These are phyloP conservation scores for Quercus variabilis DNA, from an alignment of 306 rosid genomes.

Conservation along the genomic window DNA sequence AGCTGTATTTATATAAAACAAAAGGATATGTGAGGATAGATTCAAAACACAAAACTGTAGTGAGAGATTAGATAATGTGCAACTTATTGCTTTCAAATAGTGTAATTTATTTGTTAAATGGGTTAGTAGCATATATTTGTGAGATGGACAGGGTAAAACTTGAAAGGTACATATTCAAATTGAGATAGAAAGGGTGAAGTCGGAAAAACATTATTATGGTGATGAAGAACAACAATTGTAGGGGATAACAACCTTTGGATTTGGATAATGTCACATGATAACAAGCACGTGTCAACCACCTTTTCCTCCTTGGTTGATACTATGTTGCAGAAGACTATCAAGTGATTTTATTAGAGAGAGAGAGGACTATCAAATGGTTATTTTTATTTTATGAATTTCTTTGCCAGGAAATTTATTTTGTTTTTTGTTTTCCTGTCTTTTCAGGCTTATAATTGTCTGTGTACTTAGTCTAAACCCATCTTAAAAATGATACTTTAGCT, in stretches of 20 bases:
- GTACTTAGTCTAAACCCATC: not conserved
- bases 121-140: too few species aligned
- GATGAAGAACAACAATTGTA: not conserved
- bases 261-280: not conserved
- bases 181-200: too few species aligned
- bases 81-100: too few species aligned
- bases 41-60: too few species aligned
- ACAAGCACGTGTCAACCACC: not conserved
- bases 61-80: too few species aligned
- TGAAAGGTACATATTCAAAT: too few species aligned
- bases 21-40: too few species aligned
- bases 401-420: not conserved
- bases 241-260: not conserved
- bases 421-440: not conserved
- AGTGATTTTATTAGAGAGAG: too few species aligned
- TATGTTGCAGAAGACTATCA: not conserved
- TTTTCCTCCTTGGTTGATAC: not conserved
- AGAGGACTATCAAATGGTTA: not conserved
- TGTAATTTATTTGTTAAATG: too few species aligned
- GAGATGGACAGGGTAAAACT: too few species aligned
- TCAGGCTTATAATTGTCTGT: not conserved
- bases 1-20: too few species aligned
- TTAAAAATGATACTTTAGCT: not conserved
- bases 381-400: not conserved
- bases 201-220: too few species aligned